A percentile compares a stretch with the other conserved stretches of the same genome.
Conservation (phyloP, 306 rosid genomes). For the Prunus fruticosa region DNA sequence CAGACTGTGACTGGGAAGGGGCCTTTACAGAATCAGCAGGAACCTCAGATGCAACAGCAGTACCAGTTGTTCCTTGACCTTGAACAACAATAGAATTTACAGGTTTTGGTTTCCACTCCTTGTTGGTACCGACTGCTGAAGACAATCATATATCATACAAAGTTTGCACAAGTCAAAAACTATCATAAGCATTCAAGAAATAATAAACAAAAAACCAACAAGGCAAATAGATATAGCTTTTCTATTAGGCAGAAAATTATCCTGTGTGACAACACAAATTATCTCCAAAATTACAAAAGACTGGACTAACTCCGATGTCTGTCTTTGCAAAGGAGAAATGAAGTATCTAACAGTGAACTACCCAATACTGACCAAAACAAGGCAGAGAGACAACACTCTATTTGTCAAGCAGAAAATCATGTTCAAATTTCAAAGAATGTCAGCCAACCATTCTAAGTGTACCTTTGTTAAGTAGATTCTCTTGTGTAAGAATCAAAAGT, state of each 20-base stretch:
- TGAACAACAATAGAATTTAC: constrained; percentile 45
- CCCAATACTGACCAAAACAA: constrained; percentile 3
- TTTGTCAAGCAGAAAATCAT: constrained; percentile 2
- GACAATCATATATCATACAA: constrained; percentile 30
- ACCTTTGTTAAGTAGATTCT: not conserved
- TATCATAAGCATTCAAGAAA: constrained; percentile 7
- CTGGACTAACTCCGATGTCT: not conserved
- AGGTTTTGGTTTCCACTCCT: constrained; percentile 98
- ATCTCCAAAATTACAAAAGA: not conserved
- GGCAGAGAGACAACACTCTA: not conserved
- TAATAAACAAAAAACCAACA: not conserved
- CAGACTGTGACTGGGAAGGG: constrained; percentile 41
- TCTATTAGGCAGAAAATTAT: not conserved
- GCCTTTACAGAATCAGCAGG: constrained; percentile 39
- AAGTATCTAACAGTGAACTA: constrained; percentile 8
- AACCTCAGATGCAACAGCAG: constrained; percentile 47
- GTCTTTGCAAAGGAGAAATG: constrained; percentile 1
- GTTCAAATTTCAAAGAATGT: not conserved
- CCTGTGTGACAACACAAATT: not conserved
- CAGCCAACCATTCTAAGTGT: not conserved
- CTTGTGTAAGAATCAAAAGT: not conserved
- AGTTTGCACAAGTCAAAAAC: constrained; percentile 27
- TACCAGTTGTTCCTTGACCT: constrained; percentile 48
- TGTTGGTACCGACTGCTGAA: constrained; percentile 77
- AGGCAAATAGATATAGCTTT: not conserved